Conservation (phyloP, 2,329 filamentous ascomycete genomes). For the Penicillium thymicola region DNA sequence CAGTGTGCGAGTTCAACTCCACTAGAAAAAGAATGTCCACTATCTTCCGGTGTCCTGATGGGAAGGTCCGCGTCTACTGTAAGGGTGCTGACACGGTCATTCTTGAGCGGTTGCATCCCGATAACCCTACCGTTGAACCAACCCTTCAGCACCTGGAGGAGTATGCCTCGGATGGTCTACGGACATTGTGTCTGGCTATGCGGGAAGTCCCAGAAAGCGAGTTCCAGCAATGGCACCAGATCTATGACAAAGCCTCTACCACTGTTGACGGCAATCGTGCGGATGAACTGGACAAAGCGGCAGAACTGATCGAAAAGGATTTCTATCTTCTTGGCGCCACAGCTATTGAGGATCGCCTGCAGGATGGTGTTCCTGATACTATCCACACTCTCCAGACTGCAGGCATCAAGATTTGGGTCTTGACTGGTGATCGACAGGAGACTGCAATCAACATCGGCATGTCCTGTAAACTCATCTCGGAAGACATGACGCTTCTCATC, state of each 20-base stretch:
- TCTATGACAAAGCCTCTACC: conserved; percentile 84
- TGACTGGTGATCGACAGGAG: conserved; percentile 96
- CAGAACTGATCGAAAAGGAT: conserved; percentile 91
- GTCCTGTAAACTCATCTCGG: conserved; percentile 97
- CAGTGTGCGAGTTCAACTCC: conserved; percentile 99
- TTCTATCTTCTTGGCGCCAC: conserved; percentile 90
- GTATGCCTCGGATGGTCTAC: conserved; percentile 91
- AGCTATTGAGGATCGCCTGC: conserved; percentile 92
- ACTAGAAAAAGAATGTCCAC: conserved; percentile 97
- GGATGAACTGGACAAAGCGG: conserved; percentile 94
- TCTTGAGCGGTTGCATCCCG: conserved; percentile 76
- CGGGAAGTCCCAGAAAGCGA: conserved; percentile 88
- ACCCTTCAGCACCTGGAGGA: conserved; percentile 96
- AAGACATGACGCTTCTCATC: conserved; percentile 97
- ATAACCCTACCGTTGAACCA: conserved; percentile 83
- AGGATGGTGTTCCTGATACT: conserved; percentile 96
- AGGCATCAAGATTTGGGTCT: conserved; percentile 97
- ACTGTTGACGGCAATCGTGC: conserved; percentile 89
- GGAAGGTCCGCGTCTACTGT: conserved; percentile 88
- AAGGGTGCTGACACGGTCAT: conserved; percentile 99
- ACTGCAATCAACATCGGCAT: conserved; percentile 99
- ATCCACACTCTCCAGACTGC: conserved; percentile 96
- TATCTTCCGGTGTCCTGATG: conserved; percentile 93
- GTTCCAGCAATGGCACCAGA: conserved; percentile 78
- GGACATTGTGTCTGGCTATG: conserved; percentile 92